Percentiles rank a stretch among this genome's conserved stretches.
Evolutionary conservation across 1,284 basidiomycete species (phyloP).

Genomic region (Exsudoporus floridanus): DNA sequence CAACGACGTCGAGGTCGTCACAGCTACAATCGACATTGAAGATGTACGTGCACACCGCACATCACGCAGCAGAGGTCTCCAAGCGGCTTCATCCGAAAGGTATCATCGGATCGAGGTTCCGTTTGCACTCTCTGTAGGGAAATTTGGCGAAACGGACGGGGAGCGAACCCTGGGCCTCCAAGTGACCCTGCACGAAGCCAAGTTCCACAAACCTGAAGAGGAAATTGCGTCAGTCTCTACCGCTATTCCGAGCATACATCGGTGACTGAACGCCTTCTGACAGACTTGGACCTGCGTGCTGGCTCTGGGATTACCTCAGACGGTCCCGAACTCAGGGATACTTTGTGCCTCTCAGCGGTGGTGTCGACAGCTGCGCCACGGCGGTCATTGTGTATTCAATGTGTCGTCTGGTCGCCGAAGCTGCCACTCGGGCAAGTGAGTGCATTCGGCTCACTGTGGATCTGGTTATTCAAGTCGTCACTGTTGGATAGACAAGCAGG

Average conservation of each 20-base stretch:
- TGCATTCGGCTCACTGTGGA: background rate
- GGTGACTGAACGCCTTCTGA: constrained; percentile 7
- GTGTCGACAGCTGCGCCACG: constrained; percentile 96
- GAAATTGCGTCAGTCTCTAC: constrained; percentile 83
- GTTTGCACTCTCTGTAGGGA: constrained; percentile 72
- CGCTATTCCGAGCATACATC: background rate
- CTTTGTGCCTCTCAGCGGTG: constrained; percentile 96
- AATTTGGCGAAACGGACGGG: constrained; percentile 55
- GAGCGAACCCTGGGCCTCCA: constrained; percentile 52
- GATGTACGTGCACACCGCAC: constrained; percentile 89
- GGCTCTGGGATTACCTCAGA: constrained; percentile 98
- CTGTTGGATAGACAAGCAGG: constrained; percentile 65
- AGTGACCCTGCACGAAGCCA: constrained; percentile 53
- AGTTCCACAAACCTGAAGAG: constrained; percentile 89
- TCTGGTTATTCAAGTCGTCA: background rate
- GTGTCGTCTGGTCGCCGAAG: constrained; percentile 87
- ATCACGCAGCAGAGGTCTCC: constrained; percentile 82
- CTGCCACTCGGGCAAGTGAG: constrained; percentile 69
- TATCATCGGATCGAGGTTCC: constrained; percentile 81
- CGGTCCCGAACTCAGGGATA: constrained; percentile 94
- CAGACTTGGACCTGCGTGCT: constrained; percentile 95
- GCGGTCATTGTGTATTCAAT: constrained; percentile 95
- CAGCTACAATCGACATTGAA: constrained; percentile 93
- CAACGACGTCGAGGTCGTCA: constrained; percentile 93
- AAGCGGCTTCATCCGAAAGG: constrained; percentile 73